Conservation (phyloP, 441 rosid species). For the Pelargonium citronellum region DNA sequence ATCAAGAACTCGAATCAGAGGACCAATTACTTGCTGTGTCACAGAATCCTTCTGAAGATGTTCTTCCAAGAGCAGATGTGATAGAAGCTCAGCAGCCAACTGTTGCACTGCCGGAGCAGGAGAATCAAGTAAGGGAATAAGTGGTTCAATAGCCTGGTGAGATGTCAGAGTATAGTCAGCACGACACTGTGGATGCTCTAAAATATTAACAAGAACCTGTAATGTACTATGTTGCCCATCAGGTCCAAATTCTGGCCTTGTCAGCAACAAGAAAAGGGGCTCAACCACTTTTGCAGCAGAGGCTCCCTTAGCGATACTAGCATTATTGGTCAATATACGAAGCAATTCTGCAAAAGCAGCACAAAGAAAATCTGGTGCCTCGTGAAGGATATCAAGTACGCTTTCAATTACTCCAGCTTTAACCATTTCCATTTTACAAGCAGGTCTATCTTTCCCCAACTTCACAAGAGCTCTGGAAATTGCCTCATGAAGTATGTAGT, state of each 20-base stretch:
- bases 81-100: slow-evolving; percentile 96
- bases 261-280: slow-evolving; percentile 74
- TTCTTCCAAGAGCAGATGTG: slow-evolving; percentile 82
- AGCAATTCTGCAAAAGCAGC: slow-evolving; percentile 93
- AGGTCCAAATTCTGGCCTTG: slow-evolving; percentile 82
- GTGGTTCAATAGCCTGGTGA: slow-evolving; percentile 88
- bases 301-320: slow-evolving; percentile 88
- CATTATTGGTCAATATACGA: slow-evolving; percentile 94
- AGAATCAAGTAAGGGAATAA: slow-evolving; percentile 91
- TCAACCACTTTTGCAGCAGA: slow-evolving; percentile 97
- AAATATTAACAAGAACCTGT: slow-evolving; percentile 92
- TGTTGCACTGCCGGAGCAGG: slow-evolving; percentile 94
- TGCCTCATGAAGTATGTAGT: slow-evolving; percentile 91
- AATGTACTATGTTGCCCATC: slow-evolving; percentile 95
- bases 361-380: slow-evolving; percentile 94
- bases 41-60: slow-evolving; percentile 87
- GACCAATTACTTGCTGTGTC: slow-evolving; percentile 80
- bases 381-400: slow-evolving; percentile 82
- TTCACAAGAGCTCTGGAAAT: slow-evolving; percentile 96
- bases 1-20: slow-evolving; percentile 79
- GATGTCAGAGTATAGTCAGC: slow-evolving; percentile 75
- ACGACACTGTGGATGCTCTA: slow-evolving; percentile 97
- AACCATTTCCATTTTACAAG: slow-evolving; percentile 97
- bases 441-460: slow-evolving; percentile 98
- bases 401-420: slow-evolving; percentile 96